Base-by-base conservation (phyloP, 768 basidiomycete species). In the Mycena vulgaris region DNA sequence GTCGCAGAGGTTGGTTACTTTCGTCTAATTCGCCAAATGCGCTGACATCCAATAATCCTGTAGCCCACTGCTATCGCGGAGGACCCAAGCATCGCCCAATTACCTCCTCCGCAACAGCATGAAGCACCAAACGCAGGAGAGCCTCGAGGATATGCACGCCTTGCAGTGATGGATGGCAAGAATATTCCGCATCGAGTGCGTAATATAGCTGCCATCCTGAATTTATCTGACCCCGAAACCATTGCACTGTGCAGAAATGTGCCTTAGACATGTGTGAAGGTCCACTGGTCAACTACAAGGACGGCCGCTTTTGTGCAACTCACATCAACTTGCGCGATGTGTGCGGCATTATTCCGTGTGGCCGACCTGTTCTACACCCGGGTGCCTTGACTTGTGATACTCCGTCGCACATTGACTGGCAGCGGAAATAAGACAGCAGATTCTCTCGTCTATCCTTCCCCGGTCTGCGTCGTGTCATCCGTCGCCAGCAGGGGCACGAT, bases 101-200 rank as follows among this genome's bases (percentile, higher is more conserved):
- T 35, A 66, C 2, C 40, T 14, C 37, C 25, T 69, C 28, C 79
- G 76, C 65, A 60, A 62, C 23, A 39, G 72, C 69, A 51, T 65
- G 73, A 35, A 58, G 62, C 31, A 30, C 65, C 9, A 3, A 16
- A 3, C 7, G 69, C 19, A 64, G 48, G 21, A 63, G 75, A 37
- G 76, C 74, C 13, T 74, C 78, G 65, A 9, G 39, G 39, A 3
- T 39, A 39, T 39, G 10, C 39, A 39, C 39, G 39, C 39, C 39
- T 39, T 16, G 80, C 79, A n/a, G 79, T 80, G 0, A 80, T 81
- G 79, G 80, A 81, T 75, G 80, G 80, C 7, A 81, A 80, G 35
- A 74, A 40, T 0, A 66, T 78, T 13, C 66, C 66, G 11, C 80
- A 81, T 65, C 55, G 64, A 23, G 78, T 75, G 57, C 27, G 74